phyloP scores from a whole-genome alignment of 768 basidiomycete genomes.

The Nidularia pulvinata region DNA sequence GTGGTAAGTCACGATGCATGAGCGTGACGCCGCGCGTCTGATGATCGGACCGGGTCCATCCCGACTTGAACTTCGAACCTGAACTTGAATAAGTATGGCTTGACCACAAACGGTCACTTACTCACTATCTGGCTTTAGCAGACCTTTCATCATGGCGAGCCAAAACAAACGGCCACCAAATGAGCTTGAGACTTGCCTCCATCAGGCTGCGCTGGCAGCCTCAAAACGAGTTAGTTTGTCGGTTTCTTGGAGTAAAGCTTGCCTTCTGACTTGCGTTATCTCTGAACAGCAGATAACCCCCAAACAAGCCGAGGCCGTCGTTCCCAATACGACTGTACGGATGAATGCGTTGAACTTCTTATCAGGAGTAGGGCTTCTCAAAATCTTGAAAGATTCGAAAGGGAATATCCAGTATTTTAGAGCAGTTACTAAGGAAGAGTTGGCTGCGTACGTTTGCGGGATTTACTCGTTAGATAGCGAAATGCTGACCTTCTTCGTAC shows the following conservation, averaged over 20 bases:
- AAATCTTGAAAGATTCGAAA: conserved; percentile 57
- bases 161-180: conserved; percentile 62
- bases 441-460: conserved; percentile 46
- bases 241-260: no score
- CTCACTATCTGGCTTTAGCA: no score
- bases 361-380: conserved; percentile 66
- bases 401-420: conserved; percentile 65
- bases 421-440: conserved; percentile 71
- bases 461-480: neutral
- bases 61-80: no score
- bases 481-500: neutral
- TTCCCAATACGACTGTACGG: conserved; percentile 59
- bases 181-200: conserved; percentile 57
- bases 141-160: no score
- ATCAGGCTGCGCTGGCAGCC: conserved; percentile 52
- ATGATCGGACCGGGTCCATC: no score
- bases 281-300: conserved; percentile 38
- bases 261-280: neutral
- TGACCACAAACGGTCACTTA: no score
- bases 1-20: no score
- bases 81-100: no score
- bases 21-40: no score
- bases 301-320: conserved; percentile 64
- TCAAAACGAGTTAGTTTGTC: conserved; percentile 49
- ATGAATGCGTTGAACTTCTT: conserved; percentile 80